These are phyloP conservation scores for Pythium folliculosum DNA, from an alignment of 352 stramenopile genomes.

Conservation along the genomic window DNA sequence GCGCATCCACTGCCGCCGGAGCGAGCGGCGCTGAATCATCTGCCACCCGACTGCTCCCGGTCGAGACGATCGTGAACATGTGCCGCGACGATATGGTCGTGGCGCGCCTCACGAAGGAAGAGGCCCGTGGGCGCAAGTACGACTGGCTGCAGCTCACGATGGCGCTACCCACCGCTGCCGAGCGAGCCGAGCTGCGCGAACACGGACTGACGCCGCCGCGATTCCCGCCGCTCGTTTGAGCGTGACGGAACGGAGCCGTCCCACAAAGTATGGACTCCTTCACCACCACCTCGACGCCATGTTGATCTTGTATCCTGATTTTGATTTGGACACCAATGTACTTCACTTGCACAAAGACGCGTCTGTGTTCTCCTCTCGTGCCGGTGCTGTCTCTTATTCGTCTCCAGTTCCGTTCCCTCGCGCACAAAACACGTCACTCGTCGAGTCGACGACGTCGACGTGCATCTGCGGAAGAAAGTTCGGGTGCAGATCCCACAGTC, in stretches of 20 bases:
- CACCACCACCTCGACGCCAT: too few relatives aligned
- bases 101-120: constrained; percentile 41
- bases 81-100: constrained; percentile 50
- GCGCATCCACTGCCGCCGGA: neutral
- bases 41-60: constrained; percentile 28
- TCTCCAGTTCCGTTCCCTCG: neutral
- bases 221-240: constrained; percentile 18
- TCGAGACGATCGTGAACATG: constrained; percentile 31
- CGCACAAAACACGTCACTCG: too few relatives aligned
- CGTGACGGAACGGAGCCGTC: neutral
- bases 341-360: too few relatives aligned
- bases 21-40: constrained; percentile 17
- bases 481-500: neutral
- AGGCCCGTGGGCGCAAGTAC: constrained; percentile 32
- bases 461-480: neutral
- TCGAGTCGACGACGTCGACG: neutral
- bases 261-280: too few relatives aligned
- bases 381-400: neutral
- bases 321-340: neutral
- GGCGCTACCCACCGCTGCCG: constrained; percentile 22
- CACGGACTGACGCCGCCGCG: constrained; percentile 10
- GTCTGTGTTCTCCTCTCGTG: too few relatives aligned
- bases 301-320: neutral
- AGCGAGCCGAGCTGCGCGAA: constrained; percentile 10
- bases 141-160: constrained; percentile 58